Evolutionary conservation across 306 rosid genomes (phyloP), one percentile per base, ranked within the genome.

Genomic region (Cicer judaicum): DNA sequence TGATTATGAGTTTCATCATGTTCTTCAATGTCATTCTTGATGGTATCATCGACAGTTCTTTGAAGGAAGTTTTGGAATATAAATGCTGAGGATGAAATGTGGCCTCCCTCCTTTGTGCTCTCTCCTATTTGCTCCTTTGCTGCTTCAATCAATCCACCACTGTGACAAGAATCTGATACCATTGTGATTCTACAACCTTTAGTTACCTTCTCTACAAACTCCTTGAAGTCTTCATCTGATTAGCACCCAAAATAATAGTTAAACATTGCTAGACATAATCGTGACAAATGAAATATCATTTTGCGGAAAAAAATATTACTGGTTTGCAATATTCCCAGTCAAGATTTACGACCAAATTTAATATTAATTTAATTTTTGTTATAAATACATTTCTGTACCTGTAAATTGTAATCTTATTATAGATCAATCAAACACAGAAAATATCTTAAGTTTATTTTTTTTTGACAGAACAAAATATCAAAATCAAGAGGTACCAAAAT

Each of bases 81-180:
- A 59, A 73, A 84, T 4, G 55, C 64, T 52, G 77, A 68, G 59
- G 74, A 4, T 10, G 84, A 84, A 14, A 47, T 24, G 0, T 57
- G 40, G 19, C 19, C 73, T 2, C 57, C 56, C 29, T 66, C 57
- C 36, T 73, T 74, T 24, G 89, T 82, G 80, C 95, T 90, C 36
- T 90, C 91, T 21, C 98, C 98, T 13, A 93, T 87, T 85, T 93
- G 95, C 78, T 93, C 98, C 71, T 84, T 83, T 0, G 91, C 72
- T 2, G 79, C 85, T 16, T 84, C 89, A 47, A 93, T 87, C 15
- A 93, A 89, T 13, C 97, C 98, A 13, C 98, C 98, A 12, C 97
- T 89, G 73, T 93, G 93, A 73, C 97, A 91, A 0, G 97, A 93
- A 76, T 93, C 97, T 1, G 98, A 91, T 12, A 91, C 88, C 6